Percentiles rank a stretch among this genome's conserved stretches.
Conservation (phyloP, 768 basidiomycete genomes). For the Kwoniella sp. region DNA sequence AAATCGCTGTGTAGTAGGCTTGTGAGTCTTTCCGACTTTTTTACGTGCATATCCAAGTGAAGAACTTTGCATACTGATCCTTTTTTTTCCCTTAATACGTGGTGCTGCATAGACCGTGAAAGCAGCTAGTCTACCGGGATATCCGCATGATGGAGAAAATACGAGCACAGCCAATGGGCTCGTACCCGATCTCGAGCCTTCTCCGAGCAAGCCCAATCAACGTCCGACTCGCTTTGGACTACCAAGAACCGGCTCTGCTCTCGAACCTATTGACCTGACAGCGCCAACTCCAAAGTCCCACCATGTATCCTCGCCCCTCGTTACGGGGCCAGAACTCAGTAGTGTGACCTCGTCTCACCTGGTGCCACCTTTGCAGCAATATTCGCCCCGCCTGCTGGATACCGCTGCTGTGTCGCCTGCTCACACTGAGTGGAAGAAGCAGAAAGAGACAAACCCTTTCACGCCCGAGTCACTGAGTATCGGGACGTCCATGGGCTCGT, state of each 20-base stretch:
- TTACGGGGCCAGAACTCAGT: background rate
- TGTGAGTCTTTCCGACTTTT: conserved; percentile 1
- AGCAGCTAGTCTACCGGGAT: conserved; percentile 6
- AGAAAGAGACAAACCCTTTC: conserved; percentile 1
- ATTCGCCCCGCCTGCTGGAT: background rate
- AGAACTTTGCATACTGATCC: too few species aligned
- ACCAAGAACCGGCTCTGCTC: background rate
- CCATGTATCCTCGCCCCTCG: background rate
- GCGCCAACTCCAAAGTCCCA: conserved; percentile 11
- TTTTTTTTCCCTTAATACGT: background rate
- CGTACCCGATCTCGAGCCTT: too few species aligned
- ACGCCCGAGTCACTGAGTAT: conserved; percentile 8
- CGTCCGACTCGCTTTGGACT: background rate
- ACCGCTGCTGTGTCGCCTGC: too few species aligned
- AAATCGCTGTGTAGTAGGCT: conserved; percentile 12
- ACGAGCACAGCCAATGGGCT: background rate
- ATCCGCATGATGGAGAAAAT: conserved; percentile 3
- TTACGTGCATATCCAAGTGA: too few species aligned
- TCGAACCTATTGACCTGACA: conserved; percentile 15
- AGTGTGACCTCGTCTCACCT: background rate
- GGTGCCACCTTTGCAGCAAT: background rate
- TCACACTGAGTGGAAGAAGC: background rate
- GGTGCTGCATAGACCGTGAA: background rate
- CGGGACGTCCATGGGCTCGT: background rate
- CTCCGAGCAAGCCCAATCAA: too few species aligned